Conservation (phyloP, 257 asterid species). For the Cruciata laevipes region DNA sequence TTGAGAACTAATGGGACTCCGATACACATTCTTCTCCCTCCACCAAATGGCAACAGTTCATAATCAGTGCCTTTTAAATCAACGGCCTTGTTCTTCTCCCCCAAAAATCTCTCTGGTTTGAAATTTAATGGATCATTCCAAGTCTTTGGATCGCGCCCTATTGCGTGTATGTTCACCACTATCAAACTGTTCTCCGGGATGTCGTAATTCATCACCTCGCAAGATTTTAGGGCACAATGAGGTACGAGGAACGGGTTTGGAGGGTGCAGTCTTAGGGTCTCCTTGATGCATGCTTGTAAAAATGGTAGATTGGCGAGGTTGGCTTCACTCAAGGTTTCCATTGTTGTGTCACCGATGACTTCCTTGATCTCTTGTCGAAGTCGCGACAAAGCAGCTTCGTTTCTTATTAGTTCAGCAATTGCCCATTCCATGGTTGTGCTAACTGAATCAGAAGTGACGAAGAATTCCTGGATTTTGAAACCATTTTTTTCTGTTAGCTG, state of each 20-base stretch:
- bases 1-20: constrained; percentile 10
- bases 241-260: constrained; percentile 14
- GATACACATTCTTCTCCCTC: constrained; percentile 12
- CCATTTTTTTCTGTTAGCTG: too few relatives aligned
- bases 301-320: constrained; percentile 3
- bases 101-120: constrained; percentile 14
- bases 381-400: neutral
- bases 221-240: constrained; percentile 1
- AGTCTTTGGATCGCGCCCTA: constrained; percentile 10
- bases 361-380: constrained; percentile 7
- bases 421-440: constrained; percentile 14
- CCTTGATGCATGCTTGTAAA: constrained; percentile 15
- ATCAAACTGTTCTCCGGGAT: constrained; percentile 2
- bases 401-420: constrained; percentile 7
- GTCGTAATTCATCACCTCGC: constrained; percentile 4
- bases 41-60: constrained; percentile 18
- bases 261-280: constrained; percentile 16
- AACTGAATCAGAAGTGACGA: constrained; percentile 5
- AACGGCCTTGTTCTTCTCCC: neutral
- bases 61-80: constrained; percentile 10
- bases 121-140: constrained; percentile 12
- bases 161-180: constrained; percentile 3
- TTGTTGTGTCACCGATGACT: neutral
- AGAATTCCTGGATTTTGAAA: constrained; percentile 3
- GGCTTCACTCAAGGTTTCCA: neutral